phyloP scores from a whole-genome alignment of 345 rosid species.

The Capsella bursapastoris region DNA sequence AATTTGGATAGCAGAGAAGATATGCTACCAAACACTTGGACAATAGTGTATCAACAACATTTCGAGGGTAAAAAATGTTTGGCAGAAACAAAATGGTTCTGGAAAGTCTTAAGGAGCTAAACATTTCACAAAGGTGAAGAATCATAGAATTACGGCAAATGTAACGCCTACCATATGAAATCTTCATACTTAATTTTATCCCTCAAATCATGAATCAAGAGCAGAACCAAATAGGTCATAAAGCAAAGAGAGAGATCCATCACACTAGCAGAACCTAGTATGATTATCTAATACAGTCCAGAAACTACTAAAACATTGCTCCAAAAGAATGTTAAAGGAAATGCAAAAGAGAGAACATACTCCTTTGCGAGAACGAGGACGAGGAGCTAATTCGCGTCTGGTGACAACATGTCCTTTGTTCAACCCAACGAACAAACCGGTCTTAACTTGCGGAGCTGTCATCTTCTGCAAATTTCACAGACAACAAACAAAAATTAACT shows the following conservation, averaged over 20 bases:
- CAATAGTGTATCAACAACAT: not conserved
- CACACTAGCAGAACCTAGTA: not conserved
- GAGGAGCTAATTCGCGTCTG: constrained; percentile 45
- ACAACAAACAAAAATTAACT: not conserved
- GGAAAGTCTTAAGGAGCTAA: not conserved
- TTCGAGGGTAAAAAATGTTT: not conserved
- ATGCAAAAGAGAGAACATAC: constrained; percentile 32
- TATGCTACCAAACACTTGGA: not conserved
- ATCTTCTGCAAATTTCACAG: constrained; percentile 24
- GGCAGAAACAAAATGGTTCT: not conserved
- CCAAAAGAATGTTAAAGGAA: not conserved
- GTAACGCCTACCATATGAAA: not conserved
- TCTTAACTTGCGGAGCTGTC: constrained; percentile 39
- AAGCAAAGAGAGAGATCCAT: not conserved
- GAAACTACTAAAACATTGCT: not conserved
- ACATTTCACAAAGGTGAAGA: not conserved
- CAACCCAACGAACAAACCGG: constrained; percentile 50
- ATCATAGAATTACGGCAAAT: not conserved
- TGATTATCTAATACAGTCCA: not conserved
- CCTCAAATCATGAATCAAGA: not conserved
- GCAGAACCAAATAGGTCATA: too few species aligned
- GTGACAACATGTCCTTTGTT: constrained; percentile 52
- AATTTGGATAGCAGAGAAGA: not conserved
- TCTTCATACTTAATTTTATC: not conserved
- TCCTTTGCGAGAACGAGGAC: constrained; percentile 48